Conservation (phyloP, 2,329 filamentous ascomycete genomes). For the Leptosphaerulina australis region DNA sequence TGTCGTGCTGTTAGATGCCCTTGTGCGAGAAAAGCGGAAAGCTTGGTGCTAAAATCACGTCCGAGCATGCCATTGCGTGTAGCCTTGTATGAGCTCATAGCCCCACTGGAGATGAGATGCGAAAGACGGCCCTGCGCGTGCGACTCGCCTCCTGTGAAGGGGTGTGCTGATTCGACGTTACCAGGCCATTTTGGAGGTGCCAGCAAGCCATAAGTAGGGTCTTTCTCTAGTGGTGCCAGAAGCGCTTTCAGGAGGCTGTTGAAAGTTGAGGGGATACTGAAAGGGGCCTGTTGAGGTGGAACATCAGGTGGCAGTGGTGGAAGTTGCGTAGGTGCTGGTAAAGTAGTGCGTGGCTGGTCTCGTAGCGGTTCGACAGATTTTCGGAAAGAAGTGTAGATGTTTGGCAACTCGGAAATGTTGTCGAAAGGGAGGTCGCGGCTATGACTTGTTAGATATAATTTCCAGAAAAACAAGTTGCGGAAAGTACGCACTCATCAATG, state of each 20-base stretch:
- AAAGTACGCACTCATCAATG: constrained; percentile 71
- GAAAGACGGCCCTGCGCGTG: constrained; percentile 63
- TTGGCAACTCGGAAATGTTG: constrained; percentile 66
- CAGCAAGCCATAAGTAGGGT: constrained; percentile 53
- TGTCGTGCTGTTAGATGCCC: constrained; percentile 76
- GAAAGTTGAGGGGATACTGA: constrained; percentile 64
- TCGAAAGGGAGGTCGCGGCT: constrained; percentile 71
- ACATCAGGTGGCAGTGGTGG: constrained; percentile 64
- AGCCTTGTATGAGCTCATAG: constrained; percentile 69
- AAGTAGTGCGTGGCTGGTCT: constrained; percentile 63
- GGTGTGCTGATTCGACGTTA: constrained; percentile 64
- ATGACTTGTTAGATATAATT: background rate
- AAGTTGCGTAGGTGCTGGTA: constrained; percentile 63
- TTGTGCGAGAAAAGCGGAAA: constrained; percentile 74
- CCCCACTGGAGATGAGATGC: constrained; percentile 65
- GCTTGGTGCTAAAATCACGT: constrained; percentile 73
- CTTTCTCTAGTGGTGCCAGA: constrained; percentile 61
- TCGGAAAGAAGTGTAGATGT: constrained; percentile 76
- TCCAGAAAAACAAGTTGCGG: background rate
- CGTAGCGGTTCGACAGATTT: constrained; percentile 75
- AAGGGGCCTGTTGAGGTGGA: constrained; percentile 66
- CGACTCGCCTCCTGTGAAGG: constrained; percentile 71
- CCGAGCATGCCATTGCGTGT: constrained; percentile 75
- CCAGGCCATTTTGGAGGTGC: constrained; percentile 61
- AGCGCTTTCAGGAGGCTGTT: constrained; percentile 62